These are phyloP conservation scores for Penicillium verhagenii DNA, from an alignment of 495 filamentous ascomycete species.

Conservation along the genomic window DNA sequence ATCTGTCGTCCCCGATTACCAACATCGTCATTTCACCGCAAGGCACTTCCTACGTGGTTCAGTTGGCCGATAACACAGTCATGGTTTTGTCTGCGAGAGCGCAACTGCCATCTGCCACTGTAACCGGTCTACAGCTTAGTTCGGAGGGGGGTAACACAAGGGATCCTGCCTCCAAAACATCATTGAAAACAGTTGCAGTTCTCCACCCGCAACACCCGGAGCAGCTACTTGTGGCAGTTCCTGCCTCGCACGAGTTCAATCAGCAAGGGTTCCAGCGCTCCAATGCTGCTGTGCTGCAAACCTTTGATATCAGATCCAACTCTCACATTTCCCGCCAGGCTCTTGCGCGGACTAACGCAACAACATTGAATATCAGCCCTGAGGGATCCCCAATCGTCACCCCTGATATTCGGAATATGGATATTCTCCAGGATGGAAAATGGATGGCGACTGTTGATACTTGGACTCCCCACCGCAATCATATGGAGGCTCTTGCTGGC, in stretches of 20 bases:
- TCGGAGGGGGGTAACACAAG: conserved; percentile 14
- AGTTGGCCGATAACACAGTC: conserved; percentile 84
- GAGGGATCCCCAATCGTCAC: conserved; percentile 65
- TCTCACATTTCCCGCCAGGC: conserved; percentile 80
- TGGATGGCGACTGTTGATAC: conserved; percentile 93
- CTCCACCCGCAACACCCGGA: conserved; percentile 56
- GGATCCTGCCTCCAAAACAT: conserved; percentile 21
- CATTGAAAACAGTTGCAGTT: conserved; percentile 18
- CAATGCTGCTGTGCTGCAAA: conserved; percentile 66
- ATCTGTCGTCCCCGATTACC: conserved; percentile 80
- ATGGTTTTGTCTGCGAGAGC: conserved; percentile 89
- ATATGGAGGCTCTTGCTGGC: conserved; percentile 53
- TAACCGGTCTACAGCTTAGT: conserved; percentile 74
- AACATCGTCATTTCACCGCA: conserved; percentile 76
- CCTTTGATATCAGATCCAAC: conserved; percentile 73
- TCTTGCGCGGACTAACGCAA: conserved; percentile 81
- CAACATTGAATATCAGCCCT: conserved; percentile 70
- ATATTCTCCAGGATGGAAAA: conserved; percentile 71
- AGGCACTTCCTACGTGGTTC: conserved; percentile 77
- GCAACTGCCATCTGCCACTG: conserved; percentile 72
- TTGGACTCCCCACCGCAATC: conserved; percentile 72
- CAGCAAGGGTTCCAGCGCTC: conserved; percentile 27
- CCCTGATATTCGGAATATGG: conserved; percentile 70
- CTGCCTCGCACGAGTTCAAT: conserved; percentile 42
- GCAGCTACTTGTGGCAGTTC: conserved; percentile 61